Base-by-base conservation (phyloP, 139 green algal species). In the Edaphochlamys debaryana region DNA sequence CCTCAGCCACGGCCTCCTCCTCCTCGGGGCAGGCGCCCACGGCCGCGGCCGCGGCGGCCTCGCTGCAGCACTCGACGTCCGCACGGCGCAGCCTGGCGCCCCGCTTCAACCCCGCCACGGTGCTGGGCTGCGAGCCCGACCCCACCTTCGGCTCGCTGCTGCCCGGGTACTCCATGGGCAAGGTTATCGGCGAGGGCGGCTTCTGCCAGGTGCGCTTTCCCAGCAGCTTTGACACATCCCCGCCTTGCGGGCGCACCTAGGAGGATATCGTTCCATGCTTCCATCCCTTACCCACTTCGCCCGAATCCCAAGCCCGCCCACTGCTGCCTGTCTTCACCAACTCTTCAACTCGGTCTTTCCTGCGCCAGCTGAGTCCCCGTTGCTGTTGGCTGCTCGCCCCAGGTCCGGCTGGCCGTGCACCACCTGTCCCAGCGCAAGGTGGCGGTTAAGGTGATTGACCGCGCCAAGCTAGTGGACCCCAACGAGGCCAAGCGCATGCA, bases 371-470 rank as follows among this genome's bases (percentile, higher is more conserved):
- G n/a, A n/a, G n/a, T n/a, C n/a, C n/a, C n/a, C n/a, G n/a, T n/a
- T n/a, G n/a, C n/a, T n/a, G n/a, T n/a, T n/a, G n/a, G n/a, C n/a
- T n/a, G n/a, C n/a, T n/a, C n/a, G n/a, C 30, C n/a, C 37, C 78
- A 92, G 85, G 91, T 93, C 11, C 86, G 92, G 0, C 60, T 92
- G 77, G 95, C 86, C 20, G 77, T 94, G 52, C 95, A 98, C 69
- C 81, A 92, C 78, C 74, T 95, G 34, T 92, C 87, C 15, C 77
- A 89, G 9, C 87, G 85, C 56, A 87, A 90, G 69, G 94, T 98
- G 17, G 95, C 95, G 25, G 88, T 97, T 84, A 98, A 98, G 88
- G 85, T 98, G 56, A 96, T 98, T 30, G 94, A 98, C 88, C 96
- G 96, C 82, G 62, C 79, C 40, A 90, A 91, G 83, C 93, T 97